These are phyloP conservation scores for Penicillium lagena DNA, from an alignment of 495 filamentous ascomycete species.

Conservation along the genomic window DNA sequence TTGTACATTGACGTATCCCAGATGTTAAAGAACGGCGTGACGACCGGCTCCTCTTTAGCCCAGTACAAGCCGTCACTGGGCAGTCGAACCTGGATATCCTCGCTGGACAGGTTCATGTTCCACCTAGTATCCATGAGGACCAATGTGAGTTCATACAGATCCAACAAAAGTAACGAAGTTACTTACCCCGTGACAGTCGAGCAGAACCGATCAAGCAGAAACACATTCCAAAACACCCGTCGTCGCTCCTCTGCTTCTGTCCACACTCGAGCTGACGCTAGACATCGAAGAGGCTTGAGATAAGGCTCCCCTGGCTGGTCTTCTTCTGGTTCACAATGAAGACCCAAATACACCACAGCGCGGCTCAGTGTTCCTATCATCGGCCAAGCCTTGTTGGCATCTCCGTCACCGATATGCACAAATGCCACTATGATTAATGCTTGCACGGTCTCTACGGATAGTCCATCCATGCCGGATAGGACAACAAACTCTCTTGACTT, in stretches of 20 bases:
- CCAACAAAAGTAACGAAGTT: too few relatives aligned
- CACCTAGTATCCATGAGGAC: too few relatives aligned
- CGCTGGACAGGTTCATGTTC: constrained; percentile 24
- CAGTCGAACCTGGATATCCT: constrained; percentile 5
- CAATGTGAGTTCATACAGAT: too few relatives aligned
- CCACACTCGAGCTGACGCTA: constrained; percentile 24
- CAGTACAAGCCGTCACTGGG: constrained; percentile 19
- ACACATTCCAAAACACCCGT: constrained; percentile 42
- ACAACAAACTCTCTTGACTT: constrained; percentile 11
- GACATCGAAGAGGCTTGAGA: too few relatives aligned
- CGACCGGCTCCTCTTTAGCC: constrained; percentile 17
- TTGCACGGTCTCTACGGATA: constrained; percentile 29
- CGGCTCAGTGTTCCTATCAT: constrained; percentile 27
- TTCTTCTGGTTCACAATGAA: constrained; percentile 19
- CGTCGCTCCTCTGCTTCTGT: constrained; percentile 44
- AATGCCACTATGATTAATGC: constrained; percentile 26
- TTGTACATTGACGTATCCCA: constrained; percentile 19
- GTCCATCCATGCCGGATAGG: constrained; percentile 20
- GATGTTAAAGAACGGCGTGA: constrained; percentile 32
- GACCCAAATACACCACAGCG: constrained; percentile 25
- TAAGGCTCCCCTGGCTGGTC: not conserved
- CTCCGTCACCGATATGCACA: constrained; percentile 19
- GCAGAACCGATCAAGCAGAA: too few relatives aligned
- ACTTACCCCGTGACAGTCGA: too few relatives aligned
- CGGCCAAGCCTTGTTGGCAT: constrained; percentile 24